Evolutionary conservation across 1,139 yeast species (phyloP).

Genomic region (Yamadazyma atlantica): DNA sequence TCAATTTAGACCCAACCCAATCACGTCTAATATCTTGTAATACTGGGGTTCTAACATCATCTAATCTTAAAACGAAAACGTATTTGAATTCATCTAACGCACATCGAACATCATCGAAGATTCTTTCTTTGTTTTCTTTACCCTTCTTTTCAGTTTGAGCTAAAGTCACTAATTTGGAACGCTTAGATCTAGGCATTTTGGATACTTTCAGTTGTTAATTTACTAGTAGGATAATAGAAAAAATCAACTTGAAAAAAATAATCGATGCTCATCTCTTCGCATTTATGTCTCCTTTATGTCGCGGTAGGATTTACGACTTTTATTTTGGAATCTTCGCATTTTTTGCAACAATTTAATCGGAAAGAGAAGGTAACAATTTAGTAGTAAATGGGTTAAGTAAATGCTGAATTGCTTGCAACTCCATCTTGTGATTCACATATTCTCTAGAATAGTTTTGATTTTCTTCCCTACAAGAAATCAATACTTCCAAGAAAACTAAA

Average conservation of each 20-base stretch:
- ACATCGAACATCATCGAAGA: constrained; percentile 85
- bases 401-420: not conserved
- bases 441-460: not conserved
- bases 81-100: constrained; percentile 75
- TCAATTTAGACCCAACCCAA: constrained; percentile 86
- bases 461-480: not conserved
- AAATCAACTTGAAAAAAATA: constrained; percentile 4
- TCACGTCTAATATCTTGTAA: constrained; percentile 88
- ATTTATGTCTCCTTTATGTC: constrained; percentile 3
- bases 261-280: constrained; percentile 10
- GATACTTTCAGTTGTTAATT: not conserved
- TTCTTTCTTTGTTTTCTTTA: constrained; percentile 84
- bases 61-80: constrained; percentile 83
- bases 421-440: not conserved
- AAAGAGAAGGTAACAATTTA: not conserved
- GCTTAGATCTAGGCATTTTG: constrained; percentile 90
- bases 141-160: constrained; percentile 97
- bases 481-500: not conserved
- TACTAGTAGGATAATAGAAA: constrained; percentile 1
- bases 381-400: not conserved
- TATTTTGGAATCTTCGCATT: too few species aligned
- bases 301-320: too few species aligned
- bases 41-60: constrained; percentile 94
- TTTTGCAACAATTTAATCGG: not conserved
- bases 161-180: constrained; percentile 90